Conservation (phyloP, 202 grass and related monocot genomes). For the Setaria viridis region DNA sequence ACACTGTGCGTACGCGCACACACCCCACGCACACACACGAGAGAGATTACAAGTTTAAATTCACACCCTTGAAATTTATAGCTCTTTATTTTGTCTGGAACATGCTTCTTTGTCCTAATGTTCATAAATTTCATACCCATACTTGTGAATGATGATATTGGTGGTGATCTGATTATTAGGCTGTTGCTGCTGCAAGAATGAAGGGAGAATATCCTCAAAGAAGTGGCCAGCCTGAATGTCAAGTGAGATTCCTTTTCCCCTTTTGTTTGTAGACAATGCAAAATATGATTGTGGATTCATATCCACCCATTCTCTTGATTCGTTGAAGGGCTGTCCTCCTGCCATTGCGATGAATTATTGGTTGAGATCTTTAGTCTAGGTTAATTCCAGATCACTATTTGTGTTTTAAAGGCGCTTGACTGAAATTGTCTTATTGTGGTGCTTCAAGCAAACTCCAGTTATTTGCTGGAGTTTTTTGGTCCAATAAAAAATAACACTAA, state of each 20-base stretch:
- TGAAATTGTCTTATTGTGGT: constrained; percentile 12
- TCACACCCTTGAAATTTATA: background rate
- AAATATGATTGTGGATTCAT: constrained; percentile 6
- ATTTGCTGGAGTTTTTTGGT: background rate
- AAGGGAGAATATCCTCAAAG: constrained; percentile 95
- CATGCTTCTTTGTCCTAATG: background rate
- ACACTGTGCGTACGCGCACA: too few relatives aligned
- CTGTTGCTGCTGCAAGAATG: constrained; percentile 85
- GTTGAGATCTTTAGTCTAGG: constrained; percentile 21
- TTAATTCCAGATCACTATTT: background rate
- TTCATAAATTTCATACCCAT: constrained; percentile 3
- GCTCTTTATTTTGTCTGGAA: constrained; percentile 11
- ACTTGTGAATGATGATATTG: constrained; percentile 30
- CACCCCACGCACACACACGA: too few relatives aligned
- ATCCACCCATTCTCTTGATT: background rate
- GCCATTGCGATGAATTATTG: background rate
- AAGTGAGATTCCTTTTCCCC: constrained; percentile 56
- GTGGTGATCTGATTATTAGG: constrained; percentile 64
- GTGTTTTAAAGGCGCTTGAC: background rate
- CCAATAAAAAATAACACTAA: background rate
- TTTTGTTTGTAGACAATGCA: constrained; percentile 25
- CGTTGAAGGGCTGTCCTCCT: background rate
- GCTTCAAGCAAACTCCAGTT: background rate
- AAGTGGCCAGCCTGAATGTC: constrained; percentile 87
- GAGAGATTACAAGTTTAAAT: background rate